Evolutionary conservation across 768 basidiomycete species (phyloP), one percentile per base, ranked within the genome.

Genomic region (Termitomyces sp.): DNA sequence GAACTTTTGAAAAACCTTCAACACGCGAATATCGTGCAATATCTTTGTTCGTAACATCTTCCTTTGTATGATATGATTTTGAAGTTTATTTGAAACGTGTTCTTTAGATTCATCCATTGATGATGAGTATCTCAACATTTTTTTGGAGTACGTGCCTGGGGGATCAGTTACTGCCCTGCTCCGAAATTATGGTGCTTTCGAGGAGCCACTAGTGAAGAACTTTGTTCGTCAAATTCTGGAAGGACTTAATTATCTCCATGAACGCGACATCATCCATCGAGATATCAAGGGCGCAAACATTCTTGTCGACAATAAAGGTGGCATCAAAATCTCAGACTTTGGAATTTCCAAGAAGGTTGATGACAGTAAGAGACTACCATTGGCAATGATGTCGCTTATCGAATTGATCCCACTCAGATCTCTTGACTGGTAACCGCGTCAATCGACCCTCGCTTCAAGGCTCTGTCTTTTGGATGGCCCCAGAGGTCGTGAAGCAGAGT

Each of bases 201-300:
- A 96, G 69, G 95, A 98, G 68, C 80, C 87, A 0, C 81, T 98
- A 4, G 93, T 96, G 44, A 87, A 89, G 63, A 95, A 92, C 66
- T 98, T 95, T 70, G 91, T 95, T 50, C 82, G 91, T 24, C 95
- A 97, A 70, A 96, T 96, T 61, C 76, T 95, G 44, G 84, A 86
- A 51, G 94, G 94, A 12, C 80, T 98, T 54, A 83, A 87, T 66
- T 98, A 97, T 64, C 81, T 98, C 12, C 94, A 98, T 63, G 91
- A 92, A 64, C 84, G 90, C 13, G 93, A 91, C 63, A 97, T 98
- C 70, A 94, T 98, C 57, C 94, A 98, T 72, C 90, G 94, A 12
- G 97, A 99, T 68, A 99, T 99, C 78, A 99, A 99, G 68, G 97
- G 97, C 22, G 97, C 92, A 38, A 98, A 99, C 69, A 97, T 99